Conservation (phyloP, 768 basidiomycete species). For the Termitomyces bulborhizus region DNA sequence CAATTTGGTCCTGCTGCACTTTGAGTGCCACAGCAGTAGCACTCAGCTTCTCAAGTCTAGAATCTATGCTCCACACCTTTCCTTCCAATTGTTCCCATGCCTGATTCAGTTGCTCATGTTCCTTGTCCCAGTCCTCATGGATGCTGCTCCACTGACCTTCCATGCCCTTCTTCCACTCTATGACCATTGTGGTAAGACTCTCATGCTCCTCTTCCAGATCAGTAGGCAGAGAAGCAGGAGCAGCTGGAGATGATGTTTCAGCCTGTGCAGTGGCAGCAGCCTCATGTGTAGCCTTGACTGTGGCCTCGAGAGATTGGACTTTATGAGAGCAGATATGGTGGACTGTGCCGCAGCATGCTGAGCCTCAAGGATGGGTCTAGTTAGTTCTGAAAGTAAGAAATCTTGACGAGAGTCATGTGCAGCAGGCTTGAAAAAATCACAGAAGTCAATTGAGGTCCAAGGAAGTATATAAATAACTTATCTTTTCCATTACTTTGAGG, state of each 20-base stretch:
- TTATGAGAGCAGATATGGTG: slow-evolving; percentile 66
- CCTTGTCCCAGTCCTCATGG: slow-evolving; percentile 76
- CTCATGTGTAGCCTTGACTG: slow-evolving; percentile 41
- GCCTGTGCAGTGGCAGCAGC: slow-evolving; percentile 21
- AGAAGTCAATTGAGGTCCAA: too few relatives aligned
- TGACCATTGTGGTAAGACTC: slow-evolving; percentile 46
- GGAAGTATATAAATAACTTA: too few relatives aligned
- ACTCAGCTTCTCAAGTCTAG: slow-evolving; percentile 40
- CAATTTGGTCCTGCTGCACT: slow-evolving; percentile 14
- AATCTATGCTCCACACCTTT: slow-evolving; percentile 45
- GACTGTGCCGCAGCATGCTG: slow-evolving; percentile 74
- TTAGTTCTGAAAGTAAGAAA: too few relatives aligned
- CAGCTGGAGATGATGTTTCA: slow-evolving; percentile 4
- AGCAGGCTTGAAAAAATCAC: too few relatives aligned
- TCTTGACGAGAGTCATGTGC: too few relatives aligned
- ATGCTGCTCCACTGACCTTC: slow-evolving; percentile 77
- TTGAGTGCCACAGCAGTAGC: slow-evolving; percentile 15
- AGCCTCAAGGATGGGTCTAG: slow-evolving; percentile 41
- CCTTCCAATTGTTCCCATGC: slow-evolving; percentile 83
- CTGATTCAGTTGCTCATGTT: slow-evolving; percentile 65
- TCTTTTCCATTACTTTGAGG: too few relatives aligned
- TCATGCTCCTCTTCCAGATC: slow-evolving; percentile 31
- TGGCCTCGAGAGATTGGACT: slow-evolving; percentile 58
- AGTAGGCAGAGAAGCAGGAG: slow-evolving; percentile 5
- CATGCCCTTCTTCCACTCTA: slow-evolving; percentile 71